phyloP scores from a whole-genome alignment of 768 basidiomycete species.

The Rhizopogon sp. region DNA sequence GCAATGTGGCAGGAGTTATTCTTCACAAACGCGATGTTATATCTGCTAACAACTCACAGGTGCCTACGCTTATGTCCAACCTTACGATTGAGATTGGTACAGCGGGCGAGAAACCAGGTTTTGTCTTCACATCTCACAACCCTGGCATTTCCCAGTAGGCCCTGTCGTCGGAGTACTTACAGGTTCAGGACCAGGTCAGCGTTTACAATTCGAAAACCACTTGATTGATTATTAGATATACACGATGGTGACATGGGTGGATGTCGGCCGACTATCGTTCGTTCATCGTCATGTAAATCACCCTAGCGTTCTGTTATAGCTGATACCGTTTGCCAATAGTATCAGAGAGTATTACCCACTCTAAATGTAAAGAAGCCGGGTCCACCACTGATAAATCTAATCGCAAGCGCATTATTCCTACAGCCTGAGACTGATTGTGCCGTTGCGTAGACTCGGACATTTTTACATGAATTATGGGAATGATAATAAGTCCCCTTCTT shows the following conservation, averaged over 20 bases:
- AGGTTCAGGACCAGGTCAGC: slow-evolving; percentile 31
- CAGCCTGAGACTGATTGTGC: not conserved
- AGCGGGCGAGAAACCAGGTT: slow-evolving; percentile 36
- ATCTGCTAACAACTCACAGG: slow-evolving; percentile 32
- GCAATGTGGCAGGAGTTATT: slow-evolving; percentile 46
- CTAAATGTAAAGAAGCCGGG: not conserved
- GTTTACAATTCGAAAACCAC: not conserved
- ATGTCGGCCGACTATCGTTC: slow-evolving; percentile 33
- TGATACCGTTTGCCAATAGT: slow-evolving; percentile 33
- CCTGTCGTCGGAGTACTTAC: slow-evolving; percentile 58
- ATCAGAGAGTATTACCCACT: slow-evolving; percentile 1
- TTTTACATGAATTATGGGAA: not conserved
- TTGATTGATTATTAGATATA: slow-evolving; percentile 23
- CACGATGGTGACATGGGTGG: slow-evolving; percentile 62
- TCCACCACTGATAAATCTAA: not conserved
- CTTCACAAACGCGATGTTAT: not conserved
- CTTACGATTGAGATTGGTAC: slow-evolving; percentile 63
- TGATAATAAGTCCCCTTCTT: not conserved
- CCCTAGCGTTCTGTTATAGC: slow-evolving; percentile 39
- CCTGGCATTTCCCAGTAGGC: slow-evolving; percentile 41
- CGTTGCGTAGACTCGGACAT: not conserved
- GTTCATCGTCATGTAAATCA: slow-evolving; percentile 31
- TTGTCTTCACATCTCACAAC: not conserved
- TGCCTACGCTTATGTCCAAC: slow-evolving; percentile 75
- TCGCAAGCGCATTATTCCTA: not conserved